Evolutionary conservation across 2,329 filamentous ascomycete genomes (phyloP).

Genomic region (Pseudogymnoascus sp.): DNA sequence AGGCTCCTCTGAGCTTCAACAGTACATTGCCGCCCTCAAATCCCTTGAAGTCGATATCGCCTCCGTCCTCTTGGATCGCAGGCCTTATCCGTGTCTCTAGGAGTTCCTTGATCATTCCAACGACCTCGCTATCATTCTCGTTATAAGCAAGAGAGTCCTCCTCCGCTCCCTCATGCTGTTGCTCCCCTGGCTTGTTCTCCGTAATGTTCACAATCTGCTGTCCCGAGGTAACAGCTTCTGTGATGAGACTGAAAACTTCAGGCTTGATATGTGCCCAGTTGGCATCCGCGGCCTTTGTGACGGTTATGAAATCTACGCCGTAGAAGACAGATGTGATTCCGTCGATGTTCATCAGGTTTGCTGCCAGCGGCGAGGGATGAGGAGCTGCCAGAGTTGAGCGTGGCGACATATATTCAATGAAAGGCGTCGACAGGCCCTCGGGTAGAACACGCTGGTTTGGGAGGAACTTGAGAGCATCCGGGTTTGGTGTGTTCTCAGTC

Average conservation of each 20-base stretch:
- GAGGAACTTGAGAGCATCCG: conserved; percentile 93
- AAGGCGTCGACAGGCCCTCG: conserved; percentile 60
- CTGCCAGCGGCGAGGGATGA: conserved; percentile 82
- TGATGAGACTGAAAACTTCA: conserved; percentile 91
- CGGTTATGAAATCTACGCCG: conserved; percentile 90
- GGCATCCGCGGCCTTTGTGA: conserved; percentile 79
- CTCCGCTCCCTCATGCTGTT: conserved; percentile 37
- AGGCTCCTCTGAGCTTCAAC: conserved; percentile 84
- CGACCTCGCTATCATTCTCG: conserved; percentile 86
- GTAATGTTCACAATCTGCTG: conserved; percentile 69
- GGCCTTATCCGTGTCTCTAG: conserved; percentile 91
- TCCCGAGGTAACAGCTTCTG: conserved; percentile 79
- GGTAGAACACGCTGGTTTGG: conserved; percentile 85
- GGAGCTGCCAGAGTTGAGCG: conserved; percentile 82
- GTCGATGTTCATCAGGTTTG: conserved; percentile 85
- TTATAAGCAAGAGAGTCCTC: conserved; percentile 73
- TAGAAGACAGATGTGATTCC: conserved; percentile 95
- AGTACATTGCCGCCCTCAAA: conserved; percentile 80
- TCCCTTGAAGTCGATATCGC: conserved; percentile 90
- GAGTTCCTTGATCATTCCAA: conserved; percentile 97
- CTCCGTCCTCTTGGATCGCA: conserved; percentile 94
- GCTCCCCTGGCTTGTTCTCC: conserved; percentile 50
- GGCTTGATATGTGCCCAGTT: conserved; percentile 95
- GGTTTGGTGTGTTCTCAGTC: conserved; percentile 87
- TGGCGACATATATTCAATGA: conserved; percentile 85